A percentile compares a stretch with the other conserved stretches of the same genome.
These are phyloP conservation scores for Paraurostyla sp. DNA, from an alignment of 73 alveolate genomes.

Conservation along the genomic window DNA sequence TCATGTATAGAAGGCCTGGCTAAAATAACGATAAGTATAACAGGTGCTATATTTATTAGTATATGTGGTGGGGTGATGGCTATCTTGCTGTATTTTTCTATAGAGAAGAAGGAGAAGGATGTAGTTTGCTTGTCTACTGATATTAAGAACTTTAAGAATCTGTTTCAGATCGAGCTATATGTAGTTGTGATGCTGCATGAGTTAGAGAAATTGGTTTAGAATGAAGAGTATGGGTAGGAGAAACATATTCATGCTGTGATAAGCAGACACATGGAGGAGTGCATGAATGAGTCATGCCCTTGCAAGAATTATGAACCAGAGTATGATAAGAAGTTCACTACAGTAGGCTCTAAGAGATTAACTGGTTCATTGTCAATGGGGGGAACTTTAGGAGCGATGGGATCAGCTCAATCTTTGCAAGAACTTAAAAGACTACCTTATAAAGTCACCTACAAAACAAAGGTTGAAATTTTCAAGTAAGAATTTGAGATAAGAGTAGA, in stretches of 20 bases:
- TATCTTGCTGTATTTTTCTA: background rate
- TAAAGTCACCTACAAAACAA: conserved; percentile 43
- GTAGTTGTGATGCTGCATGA: conserved; percentile 63
- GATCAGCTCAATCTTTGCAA: conserved; percentile 5
- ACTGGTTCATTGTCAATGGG: conserved; percentile 42
- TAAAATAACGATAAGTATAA: background rate
- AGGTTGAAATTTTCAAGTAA: conserved; percentile 55
- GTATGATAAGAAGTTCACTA: conserved; percentile 64
- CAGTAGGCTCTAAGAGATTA: conserved; percentile 47
- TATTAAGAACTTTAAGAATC: conserved; percentile 2
- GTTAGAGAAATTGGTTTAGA: conserved; percentile 1
- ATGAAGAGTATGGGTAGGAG: conserved; percentile 58
- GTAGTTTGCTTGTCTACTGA: background rate
- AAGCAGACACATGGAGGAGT: conserved; percentile 66
- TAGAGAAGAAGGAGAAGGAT: background rate
- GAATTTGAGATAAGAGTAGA: conserved; percentile 44
- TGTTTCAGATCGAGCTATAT: conserved; percentile 37
- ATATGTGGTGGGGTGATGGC: background rate
- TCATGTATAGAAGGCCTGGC: background rate
- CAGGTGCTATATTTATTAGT: background rate
- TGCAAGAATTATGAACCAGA: conserved; percentile 68
- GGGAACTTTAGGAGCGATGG: background rate
- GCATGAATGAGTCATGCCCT: conserved; percentile 38
- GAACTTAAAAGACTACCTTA: conserved; percentile 60
- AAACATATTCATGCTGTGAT: conserved; percentile 59